Percentiles rank a stretch among this genome's conserved stretches.
These are phyloP conservation scores for Rosellinia necatrix DNA, from an alignment of 2,329 filamentous ascomycete genomes.

Conservation along the genomic window DNA sequence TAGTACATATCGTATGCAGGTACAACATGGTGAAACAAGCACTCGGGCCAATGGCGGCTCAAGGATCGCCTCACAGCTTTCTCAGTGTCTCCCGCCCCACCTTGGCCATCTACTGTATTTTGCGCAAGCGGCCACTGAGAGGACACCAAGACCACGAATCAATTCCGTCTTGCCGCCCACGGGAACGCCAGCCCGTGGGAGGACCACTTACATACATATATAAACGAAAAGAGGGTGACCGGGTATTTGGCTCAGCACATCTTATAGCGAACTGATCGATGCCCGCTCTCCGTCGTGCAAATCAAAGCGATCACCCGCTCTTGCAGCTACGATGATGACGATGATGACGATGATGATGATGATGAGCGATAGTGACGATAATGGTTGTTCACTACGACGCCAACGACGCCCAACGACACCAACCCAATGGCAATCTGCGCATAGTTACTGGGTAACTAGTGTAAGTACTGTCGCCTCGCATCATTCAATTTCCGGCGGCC, in stretches of 20 bases:
- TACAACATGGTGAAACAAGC: slow-evolving; percentile 41
- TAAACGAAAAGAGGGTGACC: not conserved
- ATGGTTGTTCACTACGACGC: too few species aligned
- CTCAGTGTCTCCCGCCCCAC: too few species aligned
- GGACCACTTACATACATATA: too few species aligned
- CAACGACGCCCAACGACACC: too few species aligned
- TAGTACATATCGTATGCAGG: slow-evolving; percentile 40
- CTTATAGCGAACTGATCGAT: too few species aligned
- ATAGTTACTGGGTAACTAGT: too few species aligned
- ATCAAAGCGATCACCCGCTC: slow-evolving; percentile 17
- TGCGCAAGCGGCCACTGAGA: not conserved
- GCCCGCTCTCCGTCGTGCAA: not conserved
- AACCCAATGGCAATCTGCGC: too few species aligned
- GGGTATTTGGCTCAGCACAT: slow-evolving; percentile 10
- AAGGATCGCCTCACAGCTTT: not conserved
- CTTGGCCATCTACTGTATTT: too few species aligned
- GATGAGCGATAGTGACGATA: too few species aligned
- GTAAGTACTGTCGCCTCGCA: too few species aligned
- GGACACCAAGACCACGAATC: slow-evolving; percentile 1
- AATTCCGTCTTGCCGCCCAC: slow-evolving; percentile 16
- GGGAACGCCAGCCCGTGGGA: too few species aligned
- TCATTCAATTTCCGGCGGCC: slow-evolving; percentile 1
- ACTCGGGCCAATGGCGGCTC: slow-evolving; percentile 30
- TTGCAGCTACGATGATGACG: slow-evolving; percentile 13
- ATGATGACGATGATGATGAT: too few species aligned